Evolutionary conservation across 1,284 basidiomycete genomes (phyloP).

Genomic region (Golubevia sp.): DNA sequence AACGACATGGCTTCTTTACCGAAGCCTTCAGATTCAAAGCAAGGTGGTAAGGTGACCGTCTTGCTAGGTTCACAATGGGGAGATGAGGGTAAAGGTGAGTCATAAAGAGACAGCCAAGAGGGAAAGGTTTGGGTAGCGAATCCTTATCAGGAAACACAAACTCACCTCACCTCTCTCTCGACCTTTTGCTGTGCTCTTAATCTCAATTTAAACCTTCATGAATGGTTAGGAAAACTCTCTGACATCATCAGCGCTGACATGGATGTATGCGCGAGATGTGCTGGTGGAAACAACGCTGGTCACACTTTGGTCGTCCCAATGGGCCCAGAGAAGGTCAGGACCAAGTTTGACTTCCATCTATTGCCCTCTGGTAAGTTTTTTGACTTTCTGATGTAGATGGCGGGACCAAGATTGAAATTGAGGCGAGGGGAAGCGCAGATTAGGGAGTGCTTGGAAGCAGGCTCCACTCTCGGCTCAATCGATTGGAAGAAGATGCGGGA

Average conservation of each 20-base stretch:
- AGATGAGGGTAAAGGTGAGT: constrained; percentile 56
- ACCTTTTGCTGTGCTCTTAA: not conserved
- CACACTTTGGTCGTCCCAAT: constrained; percentile 91
- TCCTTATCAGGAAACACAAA: constrained; percentile 2
- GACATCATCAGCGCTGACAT: constrained; percentile 69
- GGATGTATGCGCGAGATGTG: constrained; percentile 93
- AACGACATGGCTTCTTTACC: constrained; percentile 46
- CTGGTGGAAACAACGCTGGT: constrained; percentile 97
- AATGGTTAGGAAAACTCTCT: constrained; percentile 48
- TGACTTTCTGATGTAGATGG: too few species aligned
- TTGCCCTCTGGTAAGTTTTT: constrained; percentile 81
- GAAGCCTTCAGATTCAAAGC: constrained; percentile 46
- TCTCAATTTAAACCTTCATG: not conserved
- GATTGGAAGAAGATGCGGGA: too few species aligned
- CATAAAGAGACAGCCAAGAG: not conserved
- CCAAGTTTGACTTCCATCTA: constrained; percentile 92
- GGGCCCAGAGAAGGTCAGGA: constrained; percentile 73
- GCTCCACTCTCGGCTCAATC: too few species aligned
- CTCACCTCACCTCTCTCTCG: not conserved
- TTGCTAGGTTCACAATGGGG: constrained; percentile 60
- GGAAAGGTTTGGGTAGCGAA: not conserved
- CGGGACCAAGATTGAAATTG: too few species aligned
- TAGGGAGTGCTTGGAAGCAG: too few species aligned
- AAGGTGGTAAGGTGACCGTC: constrained; percentile 51
- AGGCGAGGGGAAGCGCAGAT: too few species aligned